phyloP scores from a whole-genome alignment of 2,329 filamentous ascomycete genomes.

The Penicillium brasilianum region DNA sequence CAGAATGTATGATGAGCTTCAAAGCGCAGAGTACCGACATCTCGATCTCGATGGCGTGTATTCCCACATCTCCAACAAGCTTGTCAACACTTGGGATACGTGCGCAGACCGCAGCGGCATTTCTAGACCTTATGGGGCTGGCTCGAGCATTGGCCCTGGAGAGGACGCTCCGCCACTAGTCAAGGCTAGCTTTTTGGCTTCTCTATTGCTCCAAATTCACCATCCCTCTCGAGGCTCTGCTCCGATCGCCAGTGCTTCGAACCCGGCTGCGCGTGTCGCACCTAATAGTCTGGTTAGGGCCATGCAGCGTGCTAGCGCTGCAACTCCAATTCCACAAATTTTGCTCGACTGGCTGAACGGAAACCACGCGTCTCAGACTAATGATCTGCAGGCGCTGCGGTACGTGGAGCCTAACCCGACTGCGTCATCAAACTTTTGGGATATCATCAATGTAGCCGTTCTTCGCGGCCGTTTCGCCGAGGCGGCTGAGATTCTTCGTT shows the following conservation, averaged over 20 bases:
- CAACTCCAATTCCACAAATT: constrained; percentile 69
- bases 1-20: constrained; percentile 61
- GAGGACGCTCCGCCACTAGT: constrained; percentile 66
- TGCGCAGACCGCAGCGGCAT: constrained; percentile 49
- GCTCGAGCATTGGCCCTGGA: constrained; percentile 69
- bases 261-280: constrained; percentile 32
- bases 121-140: constrained; percentile 44
- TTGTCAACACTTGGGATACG: constrained; percentile 43
- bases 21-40: constrained; percentile 39
- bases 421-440: constrained; percentile 81
- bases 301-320: constrained; percentile 32
- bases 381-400: constrained; percentile 69
- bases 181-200: constrained; percentile 79
- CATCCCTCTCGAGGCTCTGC: constrained; percentile 62
- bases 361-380: constrained; percentile 73
- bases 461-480: constrained; percentile 75
- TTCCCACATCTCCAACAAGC: constrained; percentile 41
- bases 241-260: constrained; percentile 28
- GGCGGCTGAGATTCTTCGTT: constrained; percentile 70
- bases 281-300: constrained; percentile 39
- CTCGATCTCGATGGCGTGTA: constrained; percentile 39
- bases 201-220: constrained; percentile 77
- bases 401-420: constrained; percentile 73
- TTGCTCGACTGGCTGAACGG: constrained; percentile 82
- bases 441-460: constrained; percentile 73